phyloP scores from a whole-genome alignment of 352 stramenopile species.

The Elongisporangium undulatum region DNA sequence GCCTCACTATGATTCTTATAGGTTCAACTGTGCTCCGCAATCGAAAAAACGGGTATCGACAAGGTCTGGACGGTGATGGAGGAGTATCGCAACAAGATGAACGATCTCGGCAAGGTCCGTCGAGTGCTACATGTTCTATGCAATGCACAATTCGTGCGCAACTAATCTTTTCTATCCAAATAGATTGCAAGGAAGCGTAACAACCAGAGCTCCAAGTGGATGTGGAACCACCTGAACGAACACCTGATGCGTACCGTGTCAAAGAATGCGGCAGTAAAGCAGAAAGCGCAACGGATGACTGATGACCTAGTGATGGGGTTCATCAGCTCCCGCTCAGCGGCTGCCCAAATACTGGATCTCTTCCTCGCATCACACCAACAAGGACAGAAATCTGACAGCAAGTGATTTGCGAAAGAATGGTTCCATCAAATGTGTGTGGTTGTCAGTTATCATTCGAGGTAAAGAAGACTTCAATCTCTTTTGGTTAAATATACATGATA shows the following conservation, averaged over 20 bases:
- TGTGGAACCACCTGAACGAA: constrained; percentile 78
- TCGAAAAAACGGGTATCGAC: constrained; percentile 64
- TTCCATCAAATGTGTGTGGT: neutral
- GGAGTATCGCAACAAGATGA: constrained; percentile 58
- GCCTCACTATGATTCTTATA: constrained; percentile 6
- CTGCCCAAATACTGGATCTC: constrained; percentile 49
- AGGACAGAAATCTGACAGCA: neutral
- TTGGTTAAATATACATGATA: constrained; percentile 4
- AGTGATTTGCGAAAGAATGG: neutral
- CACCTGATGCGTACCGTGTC: constrained; percentile 67
- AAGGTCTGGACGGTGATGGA: constrained; percentile 66
- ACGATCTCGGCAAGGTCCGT: constrained; percentile 42
- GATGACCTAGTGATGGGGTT: constrained; percentile 58
- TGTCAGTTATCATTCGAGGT: too few species aligned
- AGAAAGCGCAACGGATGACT: constrained; percentile 51
- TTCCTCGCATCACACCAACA: constrained; percentile 47
- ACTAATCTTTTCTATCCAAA: neutral
- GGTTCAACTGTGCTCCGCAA: constrained; percentile 71
- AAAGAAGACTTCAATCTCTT: neutral
- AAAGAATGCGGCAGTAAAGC: constrained; percentile 31
- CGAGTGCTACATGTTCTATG: neutral
- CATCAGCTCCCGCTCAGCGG: constrained; percentile 60
- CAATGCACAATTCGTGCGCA: neutral
- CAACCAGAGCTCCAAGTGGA: constrained; percentile 71
- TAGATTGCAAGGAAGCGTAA: constrained; percentile 69